phyloP scores from a whole-genome alignment of 2,329 filamentous ascomycete species.

The Fusarium sp. region DNA sequence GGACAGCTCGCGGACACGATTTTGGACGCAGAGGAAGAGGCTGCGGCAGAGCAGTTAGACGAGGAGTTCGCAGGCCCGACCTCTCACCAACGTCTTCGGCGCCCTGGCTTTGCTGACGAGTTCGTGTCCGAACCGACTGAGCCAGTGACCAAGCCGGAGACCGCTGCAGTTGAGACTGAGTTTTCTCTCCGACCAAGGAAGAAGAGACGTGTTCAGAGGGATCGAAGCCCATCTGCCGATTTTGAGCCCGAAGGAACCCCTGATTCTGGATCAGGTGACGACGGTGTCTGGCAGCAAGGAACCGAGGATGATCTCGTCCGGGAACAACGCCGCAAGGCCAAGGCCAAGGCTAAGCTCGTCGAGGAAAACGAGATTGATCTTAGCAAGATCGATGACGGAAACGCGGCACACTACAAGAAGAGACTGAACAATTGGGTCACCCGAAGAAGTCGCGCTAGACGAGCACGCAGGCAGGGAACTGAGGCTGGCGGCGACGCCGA shows the following conservation, averaged over 20 bases:
- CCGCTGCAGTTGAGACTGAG: conserved; percentile 59
- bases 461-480: conserved; percentile 54
- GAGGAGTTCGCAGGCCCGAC: conserved; percentile 61
- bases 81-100: conserved; percentile 79
- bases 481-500: conserved; percentile 51
- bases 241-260: conserved; percentile 54
- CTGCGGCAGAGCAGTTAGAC: conserved; percentile 57
- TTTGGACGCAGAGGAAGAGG: conserved; percentile 83
- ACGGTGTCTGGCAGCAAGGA: conserved; percentile 54
- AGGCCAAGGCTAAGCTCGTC: conserved; percentile 51
- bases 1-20: conserved; percentile 82
- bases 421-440: conserved; percentile 82
- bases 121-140: conserved; percentile 21
- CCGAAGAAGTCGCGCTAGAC: conserved; percentile 56
- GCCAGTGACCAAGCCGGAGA: conserved; percentile 29
- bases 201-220: conserved; percentile 59
- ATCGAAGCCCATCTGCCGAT: conserved; percentile 60
- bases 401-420: conserved; percentile 82
- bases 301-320: conserved; percentile 55
- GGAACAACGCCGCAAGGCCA: conserved; percentile 57
- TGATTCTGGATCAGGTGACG: conserved; percentile 50
- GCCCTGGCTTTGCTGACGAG: conserved; percentile 74
- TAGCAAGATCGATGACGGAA: conserved; percentile 84
- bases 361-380: conserved; percentile 61
- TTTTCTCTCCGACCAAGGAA: conserved; percentile 71